These are phyloP conservation scores for Psilocybe mexicana DNA, from an alignment of 1,284 basidiomycete genomes.

Conservation along the genomic window DNA sequence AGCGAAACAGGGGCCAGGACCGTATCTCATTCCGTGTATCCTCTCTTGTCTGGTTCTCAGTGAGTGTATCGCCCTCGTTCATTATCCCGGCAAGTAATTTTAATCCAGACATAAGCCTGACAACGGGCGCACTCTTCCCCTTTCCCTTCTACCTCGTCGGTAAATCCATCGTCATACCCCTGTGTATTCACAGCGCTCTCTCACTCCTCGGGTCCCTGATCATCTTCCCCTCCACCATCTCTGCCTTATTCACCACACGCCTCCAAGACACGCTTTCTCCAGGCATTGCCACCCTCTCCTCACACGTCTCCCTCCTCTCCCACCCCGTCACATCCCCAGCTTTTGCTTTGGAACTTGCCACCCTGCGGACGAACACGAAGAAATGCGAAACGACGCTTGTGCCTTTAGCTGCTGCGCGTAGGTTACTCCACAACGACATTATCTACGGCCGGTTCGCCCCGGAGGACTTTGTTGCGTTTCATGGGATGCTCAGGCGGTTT, in stretches of 20 bases:
- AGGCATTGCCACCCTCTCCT: conserved; percentile 45
- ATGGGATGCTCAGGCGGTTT: conserved; percentile 50
- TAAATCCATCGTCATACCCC: conserved; percentile 55
- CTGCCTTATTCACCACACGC: conserved; percentile 58
- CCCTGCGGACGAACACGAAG: conserved; percentile 39
- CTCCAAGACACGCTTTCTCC: conserved; percentile 56
- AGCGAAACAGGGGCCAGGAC: conserved; percentile 63
- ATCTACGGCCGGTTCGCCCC: conserved; percentile 67
- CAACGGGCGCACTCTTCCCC: conserved; percentile 63
- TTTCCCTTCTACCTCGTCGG: conserved; percentile 67
- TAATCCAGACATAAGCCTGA: conserved; percentile 57
- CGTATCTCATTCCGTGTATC: conserved; percentile 59
- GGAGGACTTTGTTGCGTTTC: conserved; percentile 56
- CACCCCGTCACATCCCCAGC: conserved; percentile 43
- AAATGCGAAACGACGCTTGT: conserved; percentile 58
- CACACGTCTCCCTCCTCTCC: conserved; percentile 43
- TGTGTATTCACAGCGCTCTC: conserved; percentile 63
- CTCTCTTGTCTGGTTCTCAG: conserved; percentile 61
- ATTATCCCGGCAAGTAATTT: neutral
- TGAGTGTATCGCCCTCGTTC: conserved; percentile 25
- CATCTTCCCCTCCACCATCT: conserved; percentile 70
- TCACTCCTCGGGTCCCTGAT: conserved; percentile 52
- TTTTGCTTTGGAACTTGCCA: conserved; percentile 40
- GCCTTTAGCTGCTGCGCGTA: conserved; percentile 52
- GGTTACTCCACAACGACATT: conserved; percentile 64